Percentiles rank a stretch among this genome's conserved stretches.
These are phyloP conservation scores for Carallia pectinifolia DNA, from an alignment of 345 rosid genomes.

Conservation along the genomic window DNA sequence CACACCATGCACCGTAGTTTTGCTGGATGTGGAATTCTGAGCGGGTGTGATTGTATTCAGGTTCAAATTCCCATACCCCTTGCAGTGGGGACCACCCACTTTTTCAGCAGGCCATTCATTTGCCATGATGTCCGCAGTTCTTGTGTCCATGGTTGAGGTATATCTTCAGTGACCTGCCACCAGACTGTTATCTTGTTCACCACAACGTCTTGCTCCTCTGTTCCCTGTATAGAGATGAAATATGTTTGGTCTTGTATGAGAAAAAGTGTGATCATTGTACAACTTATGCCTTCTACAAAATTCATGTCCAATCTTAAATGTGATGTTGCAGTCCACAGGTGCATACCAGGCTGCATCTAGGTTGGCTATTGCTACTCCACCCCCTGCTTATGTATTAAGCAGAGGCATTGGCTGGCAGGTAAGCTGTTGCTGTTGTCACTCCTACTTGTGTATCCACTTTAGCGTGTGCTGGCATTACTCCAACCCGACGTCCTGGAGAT, in stretches of 20 bases:
- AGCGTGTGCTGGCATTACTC: not conserved
- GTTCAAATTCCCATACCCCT: conserved; percentile 38
- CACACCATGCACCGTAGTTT: not conserved
- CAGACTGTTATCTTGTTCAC: conserved; percentile 1
- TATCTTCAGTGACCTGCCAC: not conserved
- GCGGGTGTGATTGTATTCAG: conserved; percentile 5
- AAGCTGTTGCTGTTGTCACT: conserved; percentile 15
- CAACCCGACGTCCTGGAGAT: not conserved
- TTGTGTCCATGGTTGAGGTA: conserved; percentile 39
- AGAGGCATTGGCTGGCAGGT: conserved; percentile 57
- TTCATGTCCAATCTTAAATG: conserved; percentile 5
- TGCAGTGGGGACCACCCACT: conserved; percentile 39
- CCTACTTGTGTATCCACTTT: not conserved
- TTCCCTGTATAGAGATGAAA: too few relatives aligned
- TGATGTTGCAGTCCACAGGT: conserved; percentile 27
- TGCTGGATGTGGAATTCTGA: not conserved
- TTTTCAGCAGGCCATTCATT: conserved; percentile 36
- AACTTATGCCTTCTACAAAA: conserved; percentile 7
- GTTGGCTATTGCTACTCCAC: conserved; percentile 37
- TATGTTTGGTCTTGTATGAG: not conserved
- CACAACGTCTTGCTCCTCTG: not conserved
- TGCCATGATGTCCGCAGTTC: conserved; percentile 40
- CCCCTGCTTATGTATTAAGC: conserved; percentile 36
- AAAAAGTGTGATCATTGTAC: not conserved
- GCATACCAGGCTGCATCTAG: conserved; percentile 37